phyloP scores from a whole-genome alignment of 768 basidiomycete species.

The Lenzites betulinus region DNA sequence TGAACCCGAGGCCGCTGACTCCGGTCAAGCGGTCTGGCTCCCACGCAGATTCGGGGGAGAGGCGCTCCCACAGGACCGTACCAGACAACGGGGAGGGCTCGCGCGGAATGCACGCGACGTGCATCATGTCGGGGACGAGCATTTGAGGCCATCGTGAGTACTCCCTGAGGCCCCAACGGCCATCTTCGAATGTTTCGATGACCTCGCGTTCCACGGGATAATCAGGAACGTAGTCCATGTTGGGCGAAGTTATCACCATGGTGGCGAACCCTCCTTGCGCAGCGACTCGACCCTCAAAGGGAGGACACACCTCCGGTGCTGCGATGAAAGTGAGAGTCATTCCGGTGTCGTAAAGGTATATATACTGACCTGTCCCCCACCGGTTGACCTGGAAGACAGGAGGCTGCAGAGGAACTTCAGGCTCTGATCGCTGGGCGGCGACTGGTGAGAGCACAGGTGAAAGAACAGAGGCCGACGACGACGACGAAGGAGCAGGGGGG shows the following conservation, averaged over 20 bases:
- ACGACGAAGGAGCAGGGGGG: no score
- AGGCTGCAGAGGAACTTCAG: no score
- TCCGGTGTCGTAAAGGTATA: no score
- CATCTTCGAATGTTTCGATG: background rate
- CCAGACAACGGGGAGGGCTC: background rate
- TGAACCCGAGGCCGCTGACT: background rate
- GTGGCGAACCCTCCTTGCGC: background rate
- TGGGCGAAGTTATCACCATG: background rate
- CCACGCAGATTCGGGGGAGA: background rate
- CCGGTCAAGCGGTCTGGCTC: background rate
- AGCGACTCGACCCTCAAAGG: background rate
- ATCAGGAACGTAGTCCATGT: background rate
- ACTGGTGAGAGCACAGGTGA: no score
- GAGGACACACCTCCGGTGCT: no score
- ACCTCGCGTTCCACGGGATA: background rate
- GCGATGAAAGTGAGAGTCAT: no score
- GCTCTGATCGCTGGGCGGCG: no score
- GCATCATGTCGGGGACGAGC: background rate
- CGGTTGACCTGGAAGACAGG: no score
- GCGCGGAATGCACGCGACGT: conserved; percentile 2
- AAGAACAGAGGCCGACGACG: no score
- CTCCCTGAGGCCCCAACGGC: background rate
- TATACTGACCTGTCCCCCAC: no score
- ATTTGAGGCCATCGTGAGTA: background rate
- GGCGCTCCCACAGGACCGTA: background rate